Evolutionary conservation across 805 yeast genomes (phyloP).

Genomic region (Starmerella floris): DNA sequence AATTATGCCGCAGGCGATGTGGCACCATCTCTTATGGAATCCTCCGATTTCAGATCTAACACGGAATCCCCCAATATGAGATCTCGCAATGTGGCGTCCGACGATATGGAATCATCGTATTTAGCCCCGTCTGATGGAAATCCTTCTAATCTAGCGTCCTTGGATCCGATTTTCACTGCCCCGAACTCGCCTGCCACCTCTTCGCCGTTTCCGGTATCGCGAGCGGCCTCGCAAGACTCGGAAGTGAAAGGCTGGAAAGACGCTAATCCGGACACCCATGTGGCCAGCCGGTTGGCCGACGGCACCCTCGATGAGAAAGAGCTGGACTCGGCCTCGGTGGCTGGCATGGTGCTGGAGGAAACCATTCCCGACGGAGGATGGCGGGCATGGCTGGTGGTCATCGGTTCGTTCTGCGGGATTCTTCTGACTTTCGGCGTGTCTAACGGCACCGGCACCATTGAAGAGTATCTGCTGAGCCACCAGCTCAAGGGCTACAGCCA

Average conservation of each 20-base stretch:
- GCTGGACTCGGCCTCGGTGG: neutral
- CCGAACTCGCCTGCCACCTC: too few relatives aligned
- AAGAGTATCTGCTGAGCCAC: conserved; percentile 45
- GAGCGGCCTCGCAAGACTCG: too few relatives aligned
- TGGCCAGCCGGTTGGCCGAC: neutral
- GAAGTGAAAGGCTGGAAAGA: neutral
- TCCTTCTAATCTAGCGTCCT: too few relatives aligned
- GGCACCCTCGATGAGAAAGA: neutral
- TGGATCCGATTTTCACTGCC: too few relatives aligned
- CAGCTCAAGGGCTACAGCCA: conserved; percentile 36
- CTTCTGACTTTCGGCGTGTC: conserved; percentile 49
- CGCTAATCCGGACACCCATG: neutral
- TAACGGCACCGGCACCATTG: conserved; percentile 55
- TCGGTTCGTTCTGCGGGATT: conserved; percentile 48
- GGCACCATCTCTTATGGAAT: too few relatives aligned
- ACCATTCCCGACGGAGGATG: conserved; percentile 39
- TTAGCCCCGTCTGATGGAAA: too few relatives aligned
- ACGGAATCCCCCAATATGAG: too few relatives aligned
- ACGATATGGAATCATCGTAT: too few relatives aligned
- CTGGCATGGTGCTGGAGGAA: conserved; percentile 2
- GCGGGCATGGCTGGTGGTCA: conserved; percentile 40
- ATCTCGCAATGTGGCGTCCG: too few relatives aligned
- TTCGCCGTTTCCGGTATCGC: too few relatives aligned
- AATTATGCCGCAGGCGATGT: too few relatives aligned
- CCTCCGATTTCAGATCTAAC: too few relatives aligned